A percentile compares a stretch with the other conserved stretches of the same genome.
Evolutionary conservation across 2,329 filamentous ascomycete species (phyloP).

Genomic region (Cytospora piceae): DNA sequence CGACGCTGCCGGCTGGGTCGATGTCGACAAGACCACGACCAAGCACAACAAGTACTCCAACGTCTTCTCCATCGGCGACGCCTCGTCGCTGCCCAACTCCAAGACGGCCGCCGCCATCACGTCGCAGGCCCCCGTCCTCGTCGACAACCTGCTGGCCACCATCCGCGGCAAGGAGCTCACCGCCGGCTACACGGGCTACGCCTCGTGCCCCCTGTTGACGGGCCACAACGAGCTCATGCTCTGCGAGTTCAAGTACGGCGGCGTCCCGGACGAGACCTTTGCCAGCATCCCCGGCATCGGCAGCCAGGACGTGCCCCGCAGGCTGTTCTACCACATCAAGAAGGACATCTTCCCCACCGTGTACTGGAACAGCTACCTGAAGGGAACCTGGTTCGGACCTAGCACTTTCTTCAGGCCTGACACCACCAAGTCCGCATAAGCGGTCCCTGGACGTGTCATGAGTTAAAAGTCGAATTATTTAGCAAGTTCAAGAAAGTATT

Average conservation of each 20-base stretch:
- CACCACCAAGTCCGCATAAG: constrained; percentile 18
- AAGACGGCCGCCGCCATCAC: constrained; percentile 52
- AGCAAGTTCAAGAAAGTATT: not conserved
- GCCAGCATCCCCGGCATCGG: constrained; percentile 36
- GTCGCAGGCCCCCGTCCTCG: constrained; percentile 47
- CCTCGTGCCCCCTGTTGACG: constrained; percentile 50
- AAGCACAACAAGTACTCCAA: constrained; percentile 41
- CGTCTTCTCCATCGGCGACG: constrained; percentile 46
- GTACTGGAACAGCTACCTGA: constrained; percentile 39
- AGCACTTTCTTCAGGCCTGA: constrained; percentile 31
- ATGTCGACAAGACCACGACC: constrained; percentile 33
- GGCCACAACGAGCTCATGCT: constrained; percentile 51
- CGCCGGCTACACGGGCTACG: constrained; percentile 48
- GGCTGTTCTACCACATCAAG: constrained; percentile 48
- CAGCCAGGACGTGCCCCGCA: constrained; percentile 45
- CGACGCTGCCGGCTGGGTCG: constrained; percentile 34
- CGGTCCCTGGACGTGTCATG: not conserved
- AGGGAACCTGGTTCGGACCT: constrained; percentile 40
- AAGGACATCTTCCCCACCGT: constrained; percentile 48
- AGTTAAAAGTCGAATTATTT: not conserved
- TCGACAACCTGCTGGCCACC: constrained; percentile 45
- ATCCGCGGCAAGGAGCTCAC: constrained; percentile 41
- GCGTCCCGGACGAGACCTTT: constrained; percentile 51
- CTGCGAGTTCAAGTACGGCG: constrained; percentile 53
- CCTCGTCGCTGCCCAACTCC: constrained; percentile 44